Conservation (phyloP, 768 basidiomycete species). For the Lactifluus subvellereus region DNA sequence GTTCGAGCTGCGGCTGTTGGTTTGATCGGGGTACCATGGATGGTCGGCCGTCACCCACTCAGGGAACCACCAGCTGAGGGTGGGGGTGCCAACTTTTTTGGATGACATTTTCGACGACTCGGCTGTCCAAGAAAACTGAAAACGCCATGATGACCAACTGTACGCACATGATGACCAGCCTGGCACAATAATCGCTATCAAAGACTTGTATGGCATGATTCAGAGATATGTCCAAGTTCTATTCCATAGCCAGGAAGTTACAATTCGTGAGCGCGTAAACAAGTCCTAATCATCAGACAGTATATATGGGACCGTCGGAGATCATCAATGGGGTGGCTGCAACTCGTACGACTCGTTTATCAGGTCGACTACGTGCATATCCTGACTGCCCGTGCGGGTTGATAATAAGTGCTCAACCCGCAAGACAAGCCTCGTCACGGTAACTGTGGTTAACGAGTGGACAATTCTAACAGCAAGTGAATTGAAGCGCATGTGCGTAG, state of each 20-base stretch:
- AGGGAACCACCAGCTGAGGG: no score
- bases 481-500: not conserved
- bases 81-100: no score
- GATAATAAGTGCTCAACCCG: slow-evolving; percentile 15
- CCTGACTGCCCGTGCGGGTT: not conserved
- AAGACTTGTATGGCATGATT: not conserved
- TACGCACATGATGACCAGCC: no score
- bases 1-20: no score
- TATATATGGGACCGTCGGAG: not conserved
- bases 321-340: not conserved
- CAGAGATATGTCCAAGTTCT: not conserved
- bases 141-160: no score
- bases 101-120: no score
- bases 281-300: not conserved
- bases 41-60: no score
- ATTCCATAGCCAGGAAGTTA: not conserved
- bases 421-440: slow-evolving; percentile 14
- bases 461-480: slow-evolving; percentile 9
- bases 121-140: no score
- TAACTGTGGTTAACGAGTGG: slow-evolving; percentile 10
- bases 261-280: not conserved
- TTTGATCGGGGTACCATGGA: no score
- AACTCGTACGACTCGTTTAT: slow-evolving; percentile 14
- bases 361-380: not conserved
- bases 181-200: not conserved